phyloP scores from a whole-genome alignment of 2,329 filamentous ascomycete genomes.

The Monosporascus sp. region DNA sequence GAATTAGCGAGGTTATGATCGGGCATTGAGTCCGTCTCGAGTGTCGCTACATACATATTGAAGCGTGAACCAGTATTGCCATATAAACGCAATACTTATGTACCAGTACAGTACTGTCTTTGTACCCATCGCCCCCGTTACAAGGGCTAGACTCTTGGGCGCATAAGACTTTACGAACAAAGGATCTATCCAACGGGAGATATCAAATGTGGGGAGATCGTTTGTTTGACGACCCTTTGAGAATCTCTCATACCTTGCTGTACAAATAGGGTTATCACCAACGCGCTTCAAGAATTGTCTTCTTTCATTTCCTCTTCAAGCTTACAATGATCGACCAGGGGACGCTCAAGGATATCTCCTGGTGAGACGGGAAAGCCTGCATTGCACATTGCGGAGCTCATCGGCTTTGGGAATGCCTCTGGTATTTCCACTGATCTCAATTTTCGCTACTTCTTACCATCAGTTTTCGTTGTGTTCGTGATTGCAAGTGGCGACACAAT shows the following conservation, averaged over 20 bases:
- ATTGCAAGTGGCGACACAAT: constrained; percentile 4
- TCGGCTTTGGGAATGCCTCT: background rate
- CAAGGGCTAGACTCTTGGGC: too few relatives aligned
- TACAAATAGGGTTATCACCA: background rate
- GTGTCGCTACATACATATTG: too few relatives aligned
- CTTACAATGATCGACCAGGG: background rate
- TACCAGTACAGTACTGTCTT: too few relatives aligned
- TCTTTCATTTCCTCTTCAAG: background rate
- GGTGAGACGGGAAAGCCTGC: background rate
- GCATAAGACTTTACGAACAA: too few relatives aligned
- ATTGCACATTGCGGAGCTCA: background rate
- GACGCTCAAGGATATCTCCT: background rate
- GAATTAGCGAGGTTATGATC: too few relatives aligned
- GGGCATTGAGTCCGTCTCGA: too few relatives aligned
- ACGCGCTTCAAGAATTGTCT: background rate
- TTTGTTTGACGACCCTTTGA: background rate
- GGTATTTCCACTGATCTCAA: background rate
- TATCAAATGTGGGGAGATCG: too few relatives aligned
- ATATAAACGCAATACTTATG: too few relatives aligned
- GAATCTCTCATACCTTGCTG: background rate
- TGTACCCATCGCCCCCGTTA: too few relatives aligned
- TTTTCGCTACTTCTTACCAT: background rate
- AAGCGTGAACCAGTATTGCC: too few relatives aligned
- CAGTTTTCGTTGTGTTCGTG: background rate
- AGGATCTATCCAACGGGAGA: too few relatives aligned